phyloP scores from a whole-genome alignment of 1,284 basidiomycete genomes.

The Crucibulum parvulum region DNA sequence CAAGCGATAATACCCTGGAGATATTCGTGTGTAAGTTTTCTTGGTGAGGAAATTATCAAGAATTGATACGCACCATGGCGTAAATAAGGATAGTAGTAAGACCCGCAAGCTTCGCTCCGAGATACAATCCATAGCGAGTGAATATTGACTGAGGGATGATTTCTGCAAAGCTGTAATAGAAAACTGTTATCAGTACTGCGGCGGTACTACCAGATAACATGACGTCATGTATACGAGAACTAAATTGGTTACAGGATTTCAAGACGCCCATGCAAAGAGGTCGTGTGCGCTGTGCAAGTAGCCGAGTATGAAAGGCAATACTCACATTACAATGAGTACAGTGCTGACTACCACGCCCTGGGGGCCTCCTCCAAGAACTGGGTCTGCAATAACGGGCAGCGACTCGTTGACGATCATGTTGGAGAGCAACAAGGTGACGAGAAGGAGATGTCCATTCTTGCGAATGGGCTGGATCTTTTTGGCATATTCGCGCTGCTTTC shows the following conservation, averaged over 20 bases:
- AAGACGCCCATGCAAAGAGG: background rate
- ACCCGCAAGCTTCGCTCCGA: constrained; percentile 91
- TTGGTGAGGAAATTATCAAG: background rate
- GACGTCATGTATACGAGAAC: background rate
- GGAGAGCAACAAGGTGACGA: constrained; percentile 83
- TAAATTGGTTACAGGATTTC: background rate
- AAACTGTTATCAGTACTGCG: background rate
- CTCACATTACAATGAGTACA: constrained; percentile 86
- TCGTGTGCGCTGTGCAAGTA: background rate
- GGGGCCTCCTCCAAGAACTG: constrained; percentile 85
- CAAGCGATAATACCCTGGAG: constrained; percentile 79
- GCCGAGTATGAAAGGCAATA: constrained; percentile 12
- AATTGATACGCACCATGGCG: constrained; percentile 57
- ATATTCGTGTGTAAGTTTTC: constrained; percentile 23
- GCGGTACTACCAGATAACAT: background rate
- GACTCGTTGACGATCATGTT: constrained; percentile 95
- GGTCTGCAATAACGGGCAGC: constrained; percentile 90
- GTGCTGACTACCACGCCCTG: constrained; percentile 86
- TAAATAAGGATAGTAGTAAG: constrained; percentile 78
- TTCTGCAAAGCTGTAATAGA: constrained; percentile 73
- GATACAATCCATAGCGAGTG: constrained; percentile 90
- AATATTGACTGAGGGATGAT: constrained; percentile 93
- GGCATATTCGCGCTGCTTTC: constrained; percentile 82
- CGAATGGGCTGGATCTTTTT: constrained; percentile 89
- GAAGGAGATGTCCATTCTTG: constrained; percentile 83